Evolutionary conservation across 345 rosid genomes (phyloP), one percentile per base, ranked within the genome.

Genomic region (Conringia planisiliqua): DNA sequence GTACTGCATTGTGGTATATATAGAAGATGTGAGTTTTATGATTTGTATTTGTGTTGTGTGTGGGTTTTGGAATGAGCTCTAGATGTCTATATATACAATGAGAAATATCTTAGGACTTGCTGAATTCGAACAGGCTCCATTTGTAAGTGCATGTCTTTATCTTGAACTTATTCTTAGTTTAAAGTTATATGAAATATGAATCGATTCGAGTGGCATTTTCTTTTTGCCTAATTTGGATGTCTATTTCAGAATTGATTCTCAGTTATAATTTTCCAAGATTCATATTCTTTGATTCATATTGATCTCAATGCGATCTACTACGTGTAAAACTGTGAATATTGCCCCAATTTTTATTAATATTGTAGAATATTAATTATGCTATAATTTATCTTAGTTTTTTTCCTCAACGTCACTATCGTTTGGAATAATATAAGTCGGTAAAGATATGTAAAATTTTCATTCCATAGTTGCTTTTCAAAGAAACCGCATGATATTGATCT

Each of bases 1-100:
- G 58, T 68, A 68, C 5, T 75, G 79, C 79, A 75, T 75, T n/a
- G 62, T 68, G 60, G 17, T 75, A 18, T 18, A 22, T 75, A 18
- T 18, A 22, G 33, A 36, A 46, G 17, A 13, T 0, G 40, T 46
- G 58, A 67, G 67, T 11, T 67, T 39, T 68, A 18, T 20, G 63
- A 38, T 60, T 66, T 67, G 35, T 27, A 18, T 48, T 61, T 68
- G 68, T 75, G 20, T 60, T 60, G 14, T 68, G 68, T 50, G 69
- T 68, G 48, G 32, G 64, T 13, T 52, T 32, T 22, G 36, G 47
- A 51, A 18, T 43, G 64, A 52, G 70, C 22, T 33, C 36, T 5
- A 24, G 30, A 51, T 61, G 40, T 30, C 74, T 42, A 68, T 61
- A 50, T 61, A 75, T 75, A 75, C 44, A 42, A 33, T 32, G 46